Evolutionary conservation across 2,329 filamentous ascomycete genomes (phyloP).

Genomic region (Monosporascus sp.): DNA sequence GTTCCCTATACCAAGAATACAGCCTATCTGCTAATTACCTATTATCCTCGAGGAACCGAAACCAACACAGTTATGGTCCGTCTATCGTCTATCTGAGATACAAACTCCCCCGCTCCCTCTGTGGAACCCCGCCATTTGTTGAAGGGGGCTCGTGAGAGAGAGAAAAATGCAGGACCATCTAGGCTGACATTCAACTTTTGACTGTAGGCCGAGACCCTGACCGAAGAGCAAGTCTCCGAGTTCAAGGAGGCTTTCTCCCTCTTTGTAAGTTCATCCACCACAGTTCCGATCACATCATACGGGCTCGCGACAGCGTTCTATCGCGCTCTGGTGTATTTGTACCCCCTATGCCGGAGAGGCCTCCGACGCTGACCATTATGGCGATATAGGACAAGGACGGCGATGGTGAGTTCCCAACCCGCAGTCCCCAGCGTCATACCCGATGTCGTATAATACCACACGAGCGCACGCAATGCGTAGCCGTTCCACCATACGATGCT

Average conservation of each 20-base stretch:
- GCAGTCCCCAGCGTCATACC: neutral
- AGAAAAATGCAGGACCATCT: conserved; percentile 4
- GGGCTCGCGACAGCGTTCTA: no score
- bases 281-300: neutral
- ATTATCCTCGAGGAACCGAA: neutral
- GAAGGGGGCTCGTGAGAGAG: conserved; percentile 16
- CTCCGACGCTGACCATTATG: conserved; percentile 7
- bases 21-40: neutral
- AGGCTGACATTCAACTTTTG: conserved; percentile 16
- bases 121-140: conserved; percentile 14
- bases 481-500: neutral
- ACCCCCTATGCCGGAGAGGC: no score
- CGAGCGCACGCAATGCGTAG: neutral
- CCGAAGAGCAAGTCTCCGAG: conserved; percentile 99
- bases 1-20: neutral
- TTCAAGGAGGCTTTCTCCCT: conserved; percentile 99
- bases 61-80: neutral
- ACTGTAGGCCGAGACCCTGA: conserved; percentile 87
- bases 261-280: conserved; percentile 66
- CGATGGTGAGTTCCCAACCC: conserved; percentile 60
- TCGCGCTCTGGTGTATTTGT: no score
- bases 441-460: neutral
- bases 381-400: conserved; percentile 74
- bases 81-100: neutral
- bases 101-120: conserved; percentile 12